Percentiles rank a stretch among this genome's conserved stretches.
phyloP scores from a whole-genome alignment of 1,284 basidiomycete genomes.

The Cutaneotrichosporon dermatis region DNA sequence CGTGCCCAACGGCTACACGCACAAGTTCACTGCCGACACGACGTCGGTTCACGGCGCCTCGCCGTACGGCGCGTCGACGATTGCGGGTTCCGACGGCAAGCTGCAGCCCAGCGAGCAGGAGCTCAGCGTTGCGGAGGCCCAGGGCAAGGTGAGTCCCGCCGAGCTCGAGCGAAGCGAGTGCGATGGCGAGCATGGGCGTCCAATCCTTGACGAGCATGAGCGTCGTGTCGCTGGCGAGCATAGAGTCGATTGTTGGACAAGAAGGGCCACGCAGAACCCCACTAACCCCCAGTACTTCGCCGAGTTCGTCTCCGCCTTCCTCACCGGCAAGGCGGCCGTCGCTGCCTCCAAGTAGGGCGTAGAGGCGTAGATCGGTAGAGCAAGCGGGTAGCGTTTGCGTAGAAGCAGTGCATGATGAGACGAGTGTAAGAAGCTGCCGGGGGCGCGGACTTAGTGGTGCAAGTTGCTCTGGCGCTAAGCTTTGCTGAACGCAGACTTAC shows the following conservation, averaged over 20 bases:
- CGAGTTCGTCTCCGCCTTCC: conserved; percentile 2
- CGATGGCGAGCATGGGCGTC: too few relatives aligned
- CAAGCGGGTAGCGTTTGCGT: too few relatives aligned
- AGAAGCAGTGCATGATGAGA: too few relatives aligned
- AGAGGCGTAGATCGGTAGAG: neutral
- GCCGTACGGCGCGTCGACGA: conserved; percentile 61
- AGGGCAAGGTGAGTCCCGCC: conserved; percentile 50
- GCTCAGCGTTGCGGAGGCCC: conserved; percentile 60
- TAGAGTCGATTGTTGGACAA: too few relatives aligned
- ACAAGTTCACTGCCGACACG: conserved; percentile 57
- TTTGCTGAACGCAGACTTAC: too few relatives aligned
- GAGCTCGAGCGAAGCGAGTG: too few relatives aligned
- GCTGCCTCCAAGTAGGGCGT: neutral
- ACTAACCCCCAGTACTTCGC: conserved; percentile 3
- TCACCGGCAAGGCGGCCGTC: conserved; percentile 4
- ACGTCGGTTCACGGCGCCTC: conserved; percentile 65
- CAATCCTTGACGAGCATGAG: too few relatives aligned
- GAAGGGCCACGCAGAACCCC: too few relatives aligned
- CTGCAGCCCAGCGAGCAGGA: conserved; percentile 62
- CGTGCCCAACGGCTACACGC: conserved; percentile 71
- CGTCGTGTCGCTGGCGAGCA: too few relatives aligned
- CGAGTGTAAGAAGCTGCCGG: too few relatives aligned
- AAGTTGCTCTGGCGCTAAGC: too few relatives aligned
- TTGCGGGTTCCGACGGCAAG: conserved; percentile 60
- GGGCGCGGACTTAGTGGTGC: too few relatives aligned